Evolutionary conservation across 2,329 filamentous ascomycete species (phyloP).

Genomic region (Aspergillus neotritici): DNA sequence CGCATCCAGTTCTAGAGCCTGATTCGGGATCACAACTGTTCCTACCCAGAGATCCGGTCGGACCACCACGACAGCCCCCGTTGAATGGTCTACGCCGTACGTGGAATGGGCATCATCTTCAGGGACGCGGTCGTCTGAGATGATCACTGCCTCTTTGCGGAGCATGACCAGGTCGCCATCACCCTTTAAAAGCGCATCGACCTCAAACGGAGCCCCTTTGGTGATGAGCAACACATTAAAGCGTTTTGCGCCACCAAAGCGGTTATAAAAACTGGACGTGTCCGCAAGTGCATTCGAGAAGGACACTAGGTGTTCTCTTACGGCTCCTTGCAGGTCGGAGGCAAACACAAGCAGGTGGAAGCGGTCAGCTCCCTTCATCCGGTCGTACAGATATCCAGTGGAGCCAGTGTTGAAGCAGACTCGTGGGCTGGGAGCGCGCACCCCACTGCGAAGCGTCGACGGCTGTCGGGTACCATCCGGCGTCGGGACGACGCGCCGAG

Average conservation of each 20-base stretch:
- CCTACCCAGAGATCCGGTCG: not conserved
- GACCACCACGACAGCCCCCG: not conserved
- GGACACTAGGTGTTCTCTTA: not conserved
- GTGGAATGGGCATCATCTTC: conserved; percentile 1
- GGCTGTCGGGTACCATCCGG: too few species aligned
- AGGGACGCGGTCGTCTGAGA: not conserved
- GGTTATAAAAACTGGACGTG: not conserved
- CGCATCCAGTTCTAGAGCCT: too few species aligned
- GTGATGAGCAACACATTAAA: conserved; percentile 3
- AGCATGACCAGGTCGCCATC: not conserved
- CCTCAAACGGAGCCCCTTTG: conserved; percentile 1
- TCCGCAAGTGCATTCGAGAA: not conserved
- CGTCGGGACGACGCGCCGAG: too few species aligned
- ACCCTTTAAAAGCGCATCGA: not conserved
- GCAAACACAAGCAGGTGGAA: conserved; percentile 3
- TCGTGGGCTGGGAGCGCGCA: conserved; percentile 1
- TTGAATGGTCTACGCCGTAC: not conserved
- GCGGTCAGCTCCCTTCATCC: not conserved
- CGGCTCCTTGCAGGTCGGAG: conserved; percentile 1
- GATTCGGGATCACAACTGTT: too few species aligned
- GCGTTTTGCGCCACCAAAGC: not conserved
- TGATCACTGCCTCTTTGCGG: not conserved
- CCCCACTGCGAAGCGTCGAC: not conserved
- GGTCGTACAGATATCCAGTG: conserved; percentile 4
- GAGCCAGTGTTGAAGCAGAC: not conserved